Conservation (phyloP, 768 basidiomycete species). For the Hericium erinaceus region DNA sequence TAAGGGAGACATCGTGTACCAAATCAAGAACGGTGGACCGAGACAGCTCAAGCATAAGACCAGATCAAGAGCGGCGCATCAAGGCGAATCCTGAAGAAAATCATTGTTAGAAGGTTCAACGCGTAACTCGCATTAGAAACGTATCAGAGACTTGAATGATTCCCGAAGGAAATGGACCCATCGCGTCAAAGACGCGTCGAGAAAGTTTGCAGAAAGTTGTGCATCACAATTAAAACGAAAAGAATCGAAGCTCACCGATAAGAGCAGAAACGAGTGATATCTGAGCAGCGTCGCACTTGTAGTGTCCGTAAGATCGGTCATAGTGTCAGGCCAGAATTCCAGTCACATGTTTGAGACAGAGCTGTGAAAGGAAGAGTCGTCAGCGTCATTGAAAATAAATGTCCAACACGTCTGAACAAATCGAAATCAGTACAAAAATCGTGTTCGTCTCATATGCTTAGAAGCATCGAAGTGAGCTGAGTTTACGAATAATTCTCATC, state of each 20-base stretch:
- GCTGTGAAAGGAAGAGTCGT: no score
- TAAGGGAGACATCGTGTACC: neutral
- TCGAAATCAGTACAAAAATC: slow-evolving; percentile 29
- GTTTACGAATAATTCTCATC: slow-evolving; percentile 30
- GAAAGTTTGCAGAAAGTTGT: slow-evolving; percentile 29
- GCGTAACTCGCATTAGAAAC: neutral
- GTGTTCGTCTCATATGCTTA: slow-evolving; percentile 45
- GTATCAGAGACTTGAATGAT: slow-evolving; percentile 78
- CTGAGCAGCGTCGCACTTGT: no score
- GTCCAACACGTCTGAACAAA: neutral
- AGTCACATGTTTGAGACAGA: neutral
- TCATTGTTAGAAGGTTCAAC: no score
- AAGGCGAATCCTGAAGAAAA: no score
- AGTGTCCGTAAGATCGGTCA: neutral
- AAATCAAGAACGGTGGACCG: neutral
- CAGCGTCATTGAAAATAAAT: neutral
- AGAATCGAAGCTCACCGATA: slow-evolving; percentile 22
- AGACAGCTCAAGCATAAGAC: neutral
- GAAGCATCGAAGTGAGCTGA: slow-evolving; percentile 60
- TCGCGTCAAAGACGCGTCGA: slow-evolving; percentile 49
- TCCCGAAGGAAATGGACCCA: slow-evolving; percentile 56
- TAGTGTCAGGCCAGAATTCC: neutral
- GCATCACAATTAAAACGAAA: slow-evolving; percentile 29
- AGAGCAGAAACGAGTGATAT: no score
- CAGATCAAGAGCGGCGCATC: no score